Conservation (phyloP, 139 green algal species). For the Bryopsis sp. region DNA sequence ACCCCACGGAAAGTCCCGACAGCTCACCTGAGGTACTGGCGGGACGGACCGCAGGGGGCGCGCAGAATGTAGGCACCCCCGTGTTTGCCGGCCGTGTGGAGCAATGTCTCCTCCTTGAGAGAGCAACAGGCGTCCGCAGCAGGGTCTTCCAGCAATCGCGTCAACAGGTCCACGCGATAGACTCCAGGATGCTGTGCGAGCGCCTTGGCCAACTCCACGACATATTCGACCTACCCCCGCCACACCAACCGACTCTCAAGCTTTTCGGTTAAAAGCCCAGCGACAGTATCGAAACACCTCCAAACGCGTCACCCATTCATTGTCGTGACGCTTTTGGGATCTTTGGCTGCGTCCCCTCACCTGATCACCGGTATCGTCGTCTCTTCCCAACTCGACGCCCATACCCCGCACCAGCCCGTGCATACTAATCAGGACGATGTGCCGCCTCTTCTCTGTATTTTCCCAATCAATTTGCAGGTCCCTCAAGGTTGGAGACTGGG, state of each 20-base stretch:
- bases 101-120: conserved; percentile 59
- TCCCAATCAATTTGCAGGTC: conserved; percentile 10
- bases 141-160: conserved; percentile 63
- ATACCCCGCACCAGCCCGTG: conserved; percentile 83
- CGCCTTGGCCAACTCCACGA: conserved; percentile 88
- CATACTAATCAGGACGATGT: conserved; percentile 75
- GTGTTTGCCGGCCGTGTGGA: conserved; percentile 31
- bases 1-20: no score
- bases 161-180: conserved; percentile 86
- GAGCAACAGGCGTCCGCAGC: conserved; percentile 63
- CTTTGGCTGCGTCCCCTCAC: no score
- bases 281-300: no score
- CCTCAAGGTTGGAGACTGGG: no score
- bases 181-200: conserved; percentile 77
- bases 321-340: no score
- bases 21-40: conserved; percentile 70
- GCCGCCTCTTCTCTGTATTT: conserved; percentile 43
- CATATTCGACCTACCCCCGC: no score
- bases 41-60: conserved; percentile 56
- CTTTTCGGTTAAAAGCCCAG: no score
- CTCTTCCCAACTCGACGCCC: conserved; percentile 84
- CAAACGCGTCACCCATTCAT: no score
- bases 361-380: conserved; percentile 85
- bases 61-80: conserved; percentile 84
- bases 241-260: no score